These are phyloP conservation scores for Populus alba DNA, from an alignment of 345 rosid genomes.

Conservation along the genomic window DNA sequence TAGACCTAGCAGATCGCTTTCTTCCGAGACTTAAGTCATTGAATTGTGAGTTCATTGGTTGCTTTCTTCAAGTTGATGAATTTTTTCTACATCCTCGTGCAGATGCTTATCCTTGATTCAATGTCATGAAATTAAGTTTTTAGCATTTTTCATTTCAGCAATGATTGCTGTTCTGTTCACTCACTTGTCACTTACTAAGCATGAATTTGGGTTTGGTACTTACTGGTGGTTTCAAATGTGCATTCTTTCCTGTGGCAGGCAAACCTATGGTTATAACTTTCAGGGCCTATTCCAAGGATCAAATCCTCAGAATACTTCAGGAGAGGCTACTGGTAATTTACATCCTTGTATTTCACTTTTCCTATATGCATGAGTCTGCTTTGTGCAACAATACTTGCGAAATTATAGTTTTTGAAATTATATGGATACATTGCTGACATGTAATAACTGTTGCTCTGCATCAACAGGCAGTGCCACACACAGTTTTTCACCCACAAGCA, in stretches of 20 bases:
- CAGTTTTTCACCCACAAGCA: slow-evolving; percentile 70
- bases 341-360: slow-evolving; percentile 1
- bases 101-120: no score
- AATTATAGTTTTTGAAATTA: not conserved
- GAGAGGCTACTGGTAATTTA: slow-evolving; percentile 76
- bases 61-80: not conserved
- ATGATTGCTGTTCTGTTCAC: not conserved
- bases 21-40: slow-evolving; percentile 75
- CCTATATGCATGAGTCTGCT: not conserved
- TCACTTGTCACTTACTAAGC: not conserved
- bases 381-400: not conserved
- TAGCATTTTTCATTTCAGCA: not conserved
- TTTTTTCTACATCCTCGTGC: no score
- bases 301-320: slow-evolving; percentile 64
- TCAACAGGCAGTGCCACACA: slow-evolving; percentile 56
- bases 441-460: slow-evolving; percentile 12
- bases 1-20: slow-evolving; percentile 87
- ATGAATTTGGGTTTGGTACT: slow-evolving; percentile 9
- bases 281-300: slow-evolving; percentile 76
- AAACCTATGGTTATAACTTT: slow-evolving; percentile 80
- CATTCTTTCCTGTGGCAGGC: slow-evolving; percentile 39
- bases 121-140: not conserved
- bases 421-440: not conserved
- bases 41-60: slow-evolving; percentile 55
- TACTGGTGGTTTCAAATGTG: not conserved